phyloP scores from a whole-genome alignment of 257 asterid species.

The Ligustrum vulgare region DNA sequence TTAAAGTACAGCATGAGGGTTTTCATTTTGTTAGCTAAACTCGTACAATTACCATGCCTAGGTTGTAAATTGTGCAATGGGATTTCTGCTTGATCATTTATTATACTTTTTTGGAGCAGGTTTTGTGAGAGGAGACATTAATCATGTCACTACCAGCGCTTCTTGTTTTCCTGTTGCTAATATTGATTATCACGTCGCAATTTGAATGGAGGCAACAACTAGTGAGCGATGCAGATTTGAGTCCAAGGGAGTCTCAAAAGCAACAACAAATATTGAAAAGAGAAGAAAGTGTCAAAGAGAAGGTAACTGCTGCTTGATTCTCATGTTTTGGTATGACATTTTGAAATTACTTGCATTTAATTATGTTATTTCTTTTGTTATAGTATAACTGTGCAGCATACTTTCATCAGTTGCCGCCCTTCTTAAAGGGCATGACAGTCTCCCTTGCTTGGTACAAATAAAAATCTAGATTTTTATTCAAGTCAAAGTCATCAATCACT shows the following conservation, averaged over 20 bases:
- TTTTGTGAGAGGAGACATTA: slow-evolving; percentile 38
- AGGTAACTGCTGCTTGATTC: slow-evolving; percentile 43
- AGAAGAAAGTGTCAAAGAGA: slow-evolving; percentile 75
- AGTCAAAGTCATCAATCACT: too few relatives aligned
- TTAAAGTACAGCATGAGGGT: neutral
- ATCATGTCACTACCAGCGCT: slow-evolving; percentile 79
- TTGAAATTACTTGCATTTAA: neutral
- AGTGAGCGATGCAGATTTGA: slow-evolving; percentile 56
- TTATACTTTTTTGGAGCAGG: slow-evolving; percentile 36
- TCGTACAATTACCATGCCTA: too few relatives aligned
- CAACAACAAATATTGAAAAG: slow-evolving; percentile 60
- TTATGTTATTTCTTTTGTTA: neutral
- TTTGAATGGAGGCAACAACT: slow-evolving; percentile 88
- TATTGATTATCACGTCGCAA: slow-evolving; percentile 75
- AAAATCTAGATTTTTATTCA: too few relatives aligned
- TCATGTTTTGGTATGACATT: neutral
- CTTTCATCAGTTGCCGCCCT: too few relatives aligned
- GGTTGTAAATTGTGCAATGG: slow-evolving; percentile 2
- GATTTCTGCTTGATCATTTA: slow-evolving; percentile 7
- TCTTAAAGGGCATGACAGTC: too few relatives aligned
- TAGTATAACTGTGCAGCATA: neutral
- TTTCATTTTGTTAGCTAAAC: neutral
- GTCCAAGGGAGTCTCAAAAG: slow-evolving; percentile 58
- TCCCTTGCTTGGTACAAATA: too few relatives aligned
- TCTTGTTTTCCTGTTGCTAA: slow-evolving; percentile 65